Percentiles rank a stretch among this genome's conserved stretches.
phyloP scores from a whole-genome alignment of 2,329 filamentous ascomycete genomes.

The Magnaporthiopsis incrustans region DNA sequence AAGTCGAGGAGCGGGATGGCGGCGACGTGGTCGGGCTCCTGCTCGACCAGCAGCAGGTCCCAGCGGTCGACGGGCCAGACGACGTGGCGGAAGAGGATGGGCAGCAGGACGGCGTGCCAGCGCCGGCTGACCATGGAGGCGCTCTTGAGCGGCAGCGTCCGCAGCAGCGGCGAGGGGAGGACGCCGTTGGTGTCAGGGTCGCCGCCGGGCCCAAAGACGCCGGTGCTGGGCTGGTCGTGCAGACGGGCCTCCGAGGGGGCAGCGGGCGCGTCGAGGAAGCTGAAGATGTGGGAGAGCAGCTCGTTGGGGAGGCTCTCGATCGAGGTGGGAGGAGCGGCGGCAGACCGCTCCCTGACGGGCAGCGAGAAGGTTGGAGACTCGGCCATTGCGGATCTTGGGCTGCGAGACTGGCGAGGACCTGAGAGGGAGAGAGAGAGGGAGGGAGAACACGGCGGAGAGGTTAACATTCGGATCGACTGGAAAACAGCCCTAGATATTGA shows the following conservation, averaged over 20 bases:
- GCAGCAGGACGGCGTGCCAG: conserved; percentile 44
- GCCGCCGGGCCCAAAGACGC: conserved; percentile 25
- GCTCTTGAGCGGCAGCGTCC: conserved; percentile 39
- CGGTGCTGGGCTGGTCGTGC: conserved; percentile 38
- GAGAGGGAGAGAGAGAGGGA: neutral
- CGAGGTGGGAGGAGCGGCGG: neutral
- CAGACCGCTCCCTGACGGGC: neutral
- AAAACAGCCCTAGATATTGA: neutral
- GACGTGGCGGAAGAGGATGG: conserved; percentile 49
- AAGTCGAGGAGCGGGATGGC: conserved; percentile 32
- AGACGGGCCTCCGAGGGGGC: conserved; percentile 37
- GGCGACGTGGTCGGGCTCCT: conserved; percentile 18
- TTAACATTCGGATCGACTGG: neutral
- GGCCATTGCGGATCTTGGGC: neutral
- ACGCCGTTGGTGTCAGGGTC: too few species aligned
- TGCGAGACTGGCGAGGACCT: neutral
- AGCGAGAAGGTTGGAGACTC: neutral
- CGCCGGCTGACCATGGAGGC: conserved; percentile 43
- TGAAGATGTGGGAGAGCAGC: conserved; percentile 49
- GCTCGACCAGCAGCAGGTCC: conserved; percentile 18
- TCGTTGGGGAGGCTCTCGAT: conserved; percentile 48
- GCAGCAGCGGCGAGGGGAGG: neutral
- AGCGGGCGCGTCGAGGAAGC: conserved; percentile 40
- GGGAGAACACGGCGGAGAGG: too few species aligned
- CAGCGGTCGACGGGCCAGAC: conserved; percentile 30